Evolutionary conservation across 306 rosid genomes (phyloP).

Genomic region (Hippophae gyantsensis): DNA sequence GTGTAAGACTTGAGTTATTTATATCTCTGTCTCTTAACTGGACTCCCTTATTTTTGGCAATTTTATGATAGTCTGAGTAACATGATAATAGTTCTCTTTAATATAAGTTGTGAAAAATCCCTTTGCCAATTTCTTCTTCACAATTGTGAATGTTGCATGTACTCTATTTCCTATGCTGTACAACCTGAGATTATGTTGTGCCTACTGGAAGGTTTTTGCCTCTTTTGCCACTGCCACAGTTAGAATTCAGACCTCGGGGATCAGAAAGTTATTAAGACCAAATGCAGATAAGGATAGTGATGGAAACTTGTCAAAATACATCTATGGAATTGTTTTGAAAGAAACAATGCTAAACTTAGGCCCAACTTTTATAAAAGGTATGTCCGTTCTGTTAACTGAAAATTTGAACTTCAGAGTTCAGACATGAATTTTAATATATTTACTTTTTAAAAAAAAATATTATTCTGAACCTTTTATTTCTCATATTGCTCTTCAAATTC

Average conservation of each 20-base stretch:
- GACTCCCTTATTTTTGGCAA: no score
- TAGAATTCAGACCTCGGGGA: slow-evolving; percentile 52
- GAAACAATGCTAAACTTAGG: slow-evolving; percentile 84
- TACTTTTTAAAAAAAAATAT: no score
- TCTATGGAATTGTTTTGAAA: slow-evolving; percentile 68
- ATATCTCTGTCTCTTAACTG: no score
- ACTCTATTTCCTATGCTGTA: slow-evolving; percentile 2
- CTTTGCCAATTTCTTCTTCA: background rate
- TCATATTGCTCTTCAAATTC: no score
- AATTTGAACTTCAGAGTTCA: no score
- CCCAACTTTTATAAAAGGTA: slow-evolving; percentile 95
- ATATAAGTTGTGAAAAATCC: no score
- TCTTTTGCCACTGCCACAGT: slow-evolving; percentile 71
- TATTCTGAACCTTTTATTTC: no score
- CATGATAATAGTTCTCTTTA: no score
- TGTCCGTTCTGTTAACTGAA: no score
- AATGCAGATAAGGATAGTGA: slow-evolving; percentile 31
- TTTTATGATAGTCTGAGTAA: no score
- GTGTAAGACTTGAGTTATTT: no score
- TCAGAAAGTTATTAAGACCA: slow-evolving; percentile 33
- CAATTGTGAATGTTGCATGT: background rate
- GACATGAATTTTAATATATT: no score
- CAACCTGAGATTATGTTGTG: slow-evolving; percentile 20
- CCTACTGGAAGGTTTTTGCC: slow-evolving; percentile 52
- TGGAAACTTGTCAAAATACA: slow-evolving; percentile 48